phyloP scores from a whole-genome alignment of 345 rosid species.

The Arabidopsis arenosa region DNA sequence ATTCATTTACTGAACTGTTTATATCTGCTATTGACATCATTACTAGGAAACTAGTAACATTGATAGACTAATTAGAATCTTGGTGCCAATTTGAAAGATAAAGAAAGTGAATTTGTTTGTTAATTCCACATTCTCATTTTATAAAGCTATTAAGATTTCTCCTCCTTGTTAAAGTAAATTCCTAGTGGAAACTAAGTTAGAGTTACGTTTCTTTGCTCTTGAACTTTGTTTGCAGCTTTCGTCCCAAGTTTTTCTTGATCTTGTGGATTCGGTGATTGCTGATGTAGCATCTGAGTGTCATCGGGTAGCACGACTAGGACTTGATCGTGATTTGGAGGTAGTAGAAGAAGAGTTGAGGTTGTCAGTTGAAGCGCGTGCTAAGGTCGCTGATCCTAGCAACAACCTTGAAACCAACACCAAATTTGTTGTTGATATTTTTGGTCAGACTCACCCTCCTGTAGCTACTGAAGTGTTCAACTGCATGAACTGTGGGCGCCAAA shows the following conservation, averaged over 20 bases:
- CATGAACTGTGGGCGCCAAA: conserved; percentile 90
- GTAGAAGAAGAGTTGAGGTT: conserved; percentile 90
- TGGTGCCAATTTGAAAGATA: too few relatives aligned
- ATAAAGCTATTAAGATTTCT: background rate
- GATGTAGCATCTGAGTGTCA: conserved; percentile 98
- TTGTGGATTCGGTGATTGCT: conserved; percentile 82
- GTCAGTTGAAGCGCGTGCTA: conserved; percentile 79
- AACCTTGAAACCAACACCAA: conserved; percentile 73
- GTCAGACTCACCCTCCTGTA: conserved; percentile 83
- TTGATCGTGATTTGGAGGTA: conserved; percentile 78
- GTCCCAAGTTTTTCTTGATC: conserved; percentile 67
- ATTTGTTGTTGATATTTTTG: conserved; percentile 88
- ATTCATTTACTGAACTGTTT: background rate
- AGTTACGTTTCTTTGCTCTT: conserved; percentile 12
- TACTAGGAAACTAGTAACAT: background rate
- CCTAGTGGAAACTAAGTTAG: conserved; percentile 18
- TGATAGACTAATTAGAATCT: too few relatives aligned
- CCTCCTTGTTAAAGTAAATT: conserved; percentile 15
- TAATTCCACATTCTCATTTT: background rate
- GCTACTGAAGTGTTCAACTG: conserved; percentile 88
- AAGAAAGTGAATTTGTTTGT: too few relatives aligned
- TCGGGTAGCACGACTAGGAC: conserved; percentile 80
- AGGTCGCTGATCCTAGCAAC: conserved; percentile 72
- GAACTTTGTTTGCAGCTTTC: conserved; percentile 57
- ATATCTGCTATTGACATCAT: conserved; percentile 2